phyloP scores from a whole-genome alignment of 2,329 filamentous ascomycete species.

The Plenodomus tracheiphilus region DNA sequence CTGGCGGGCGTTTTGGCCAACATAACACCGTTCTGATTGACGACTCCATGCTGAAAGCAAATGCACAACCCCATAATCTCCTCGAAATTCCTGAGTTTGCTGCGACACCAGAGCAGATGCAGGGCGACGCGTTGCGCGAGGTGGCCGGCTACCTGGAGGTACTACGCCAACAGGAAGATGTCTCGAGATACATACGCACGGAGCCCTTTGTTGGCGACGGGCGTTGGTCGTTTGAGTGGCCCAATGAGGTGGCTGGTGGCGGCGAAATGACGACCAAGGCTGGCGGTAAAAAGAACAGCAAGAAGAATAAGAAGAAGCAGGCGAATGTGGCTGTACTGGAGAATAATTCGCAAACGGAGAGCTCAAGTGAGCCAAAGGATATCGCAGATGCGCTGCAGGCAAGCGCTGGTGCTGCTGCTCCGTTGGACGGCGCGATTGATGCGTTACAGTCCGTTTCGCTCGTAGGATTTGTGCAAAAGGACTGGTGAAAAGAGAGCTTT shows the following conservation, averaged over 20 bases:
- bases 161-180: conserved; percentile 57
- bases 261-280: conserved; percentile 16
- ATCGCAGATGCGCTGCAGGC: background rate
- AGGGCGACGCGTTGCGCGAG: conserved; percentile 52
- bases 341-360: background rate
- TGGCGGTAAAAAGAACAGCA: conserved; percentile 8
- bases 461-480: conserved; percentile 3
- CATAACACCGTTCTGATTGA: conserved; percentile 88
- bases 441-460: conserved; percentile 8
- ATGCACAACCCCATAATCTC: conserved; percentile 81
- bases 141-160: conserved; percentile 58
- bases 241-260: conserved; percentile 10
- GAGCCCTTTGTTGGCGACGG: conserved; percentile 33
- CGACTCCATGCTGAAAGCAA: conserved; percentile 79
- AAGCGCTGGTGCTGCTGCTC: background rate
- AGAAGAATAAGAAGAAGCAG: conserved; percentile 12
- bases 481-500: conserved; percentile 4
- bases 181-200: conserved; percentile 63
- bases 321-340: conserved; percentile 2
- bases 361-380: background rate
- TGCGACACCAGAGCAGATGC: conserved; percentile 48
- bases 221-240: conserved; percentile 35
- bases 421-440: conserved; percentile 6
- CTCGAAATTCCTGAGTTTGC: conserved; percentile 79
- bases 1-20: conserved; percentile 67